Base-by-base conservation (phyloP, 2,329 filamentous ascomycete species). In the Verticillium zaregamsianum region DNA sequence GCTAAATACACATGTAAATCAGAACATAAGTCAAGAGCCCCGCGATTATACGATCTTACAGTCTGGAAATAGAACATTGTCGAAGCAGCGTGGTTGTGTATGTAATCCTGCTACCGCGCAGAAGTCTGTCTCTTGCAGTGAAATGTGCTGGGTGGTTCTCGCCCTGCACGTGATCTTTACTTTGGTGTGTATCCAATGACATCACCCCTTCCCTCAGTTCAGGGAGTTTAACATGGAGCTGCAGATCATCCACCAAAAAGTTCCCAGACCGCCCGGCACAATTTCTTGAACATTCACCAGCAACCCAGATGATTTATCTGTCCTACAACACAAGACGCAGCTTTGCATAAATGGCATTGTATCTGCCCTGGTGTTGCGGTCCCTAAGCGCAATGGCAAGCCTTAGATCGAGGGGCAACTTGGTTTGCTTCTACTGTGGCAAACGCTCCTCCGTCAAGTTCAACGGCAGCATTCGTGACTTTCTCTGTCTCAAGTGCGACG, bases 381-480 rank as follows among this genome's bases (percentile, higher is more conserved):
- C 62, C 58, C 55, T 57, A 55, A 55, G 56, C 52, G 49, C 32
- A 54, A 84, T 84, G 82, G 73, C 76, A 62, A 76, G 76, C 60
- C 69, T 81, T 62, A 68, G 77, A 65, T 71, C 73, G 60, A 67
- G 72, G 55, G 78, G 75, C 65, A 77, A 78, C 65, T 74, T 93
- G 67, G 80, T 78, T 65, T 97, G 93, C 81, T 94, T 96, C 80
- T 96, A 94, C 76, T 97, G 93, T 75, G 90, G 90, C 68, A 82
- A 82, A 72, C 86, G 84, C 68, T 90, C 90, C 37, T 79, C 81
- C 37, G 80, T 85, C 61, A 79, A 76, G 66, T 87, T 84, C 68
- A 83, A 86, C 68, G 84, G 85, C 33, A 71, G 73, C 59, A 80
- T 86, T 61, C 82, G 81, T 72, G 83, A 87, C 69, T 97, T 93